Evolutionary conservation across 768 basidiomycete species (phyloP).

Genomic region (Kwoniella heveanensis): DNA sequence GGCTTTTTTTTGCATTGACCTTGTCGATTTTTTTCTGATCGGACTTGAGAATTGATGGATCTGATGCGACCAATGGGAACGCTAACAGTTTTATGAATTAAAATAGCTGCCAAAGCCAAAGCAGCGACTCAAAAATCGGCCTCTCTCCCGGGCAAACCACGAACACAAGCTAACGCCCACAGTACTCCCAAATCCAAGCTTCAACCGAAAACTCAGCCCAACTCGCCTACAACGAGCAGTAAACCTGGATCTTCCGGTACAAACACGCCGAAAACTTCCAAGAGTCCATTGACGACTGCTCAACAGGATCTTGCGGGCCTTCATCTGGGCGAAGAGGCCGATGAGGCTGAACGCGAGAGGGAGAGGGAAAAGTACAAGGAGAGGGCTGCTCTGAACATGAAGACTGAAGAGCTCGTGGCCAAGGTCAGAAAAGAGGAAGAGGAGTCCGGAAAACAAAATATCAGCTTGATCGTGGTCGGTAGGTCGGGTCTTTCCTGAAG

Average conservation of each 20-base stretch:
- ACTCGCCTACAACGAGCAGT: constrained; percentile 28
- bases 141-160: constrained; percentile 45
- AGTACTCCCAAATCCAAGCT: constrained; percentile 16
- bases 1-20: not conserved
- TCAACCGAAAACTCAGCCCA: constrained; percentile 33
- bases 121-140: constrained; percentile 41
- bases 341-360: constrained; percentile 50
- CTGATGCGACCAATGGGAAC: not conserved
- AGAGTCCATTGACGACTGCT: constrained; percentile 59
- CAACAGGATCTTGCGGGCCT: constrained; percentile 74
- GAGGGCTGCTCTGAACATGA: constrained; percentile 66
- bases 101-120: constrained; percentile 39
- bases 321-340: constrained; percentile 64
- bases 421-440: constrained; percentile 67
- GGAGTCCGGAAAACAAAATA: constrained; percentile 63
- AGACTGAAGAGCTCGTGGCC: constrained; percentile 78
- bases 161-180: constrained; percentile 5
- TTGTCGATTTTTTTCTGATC: too few relatives aligned
- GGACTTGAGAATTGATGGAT: constrained; percentile 12
- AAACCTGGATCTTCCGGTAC: constrained; percentile 30
- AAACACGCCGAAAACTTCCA: constrained; percentile 18
- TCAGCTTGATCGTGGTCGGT: constrained; percentile 94
- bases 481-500: constrained; percentile 29
- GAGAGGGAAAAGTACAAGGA: constrained; percentile 49
- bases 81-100: constrained; percentile 7